phyloP scores from a whole-genome alignment of 2,329 filamentous ascomycete species.

The Trichoderma afroharzianum region DNA sequence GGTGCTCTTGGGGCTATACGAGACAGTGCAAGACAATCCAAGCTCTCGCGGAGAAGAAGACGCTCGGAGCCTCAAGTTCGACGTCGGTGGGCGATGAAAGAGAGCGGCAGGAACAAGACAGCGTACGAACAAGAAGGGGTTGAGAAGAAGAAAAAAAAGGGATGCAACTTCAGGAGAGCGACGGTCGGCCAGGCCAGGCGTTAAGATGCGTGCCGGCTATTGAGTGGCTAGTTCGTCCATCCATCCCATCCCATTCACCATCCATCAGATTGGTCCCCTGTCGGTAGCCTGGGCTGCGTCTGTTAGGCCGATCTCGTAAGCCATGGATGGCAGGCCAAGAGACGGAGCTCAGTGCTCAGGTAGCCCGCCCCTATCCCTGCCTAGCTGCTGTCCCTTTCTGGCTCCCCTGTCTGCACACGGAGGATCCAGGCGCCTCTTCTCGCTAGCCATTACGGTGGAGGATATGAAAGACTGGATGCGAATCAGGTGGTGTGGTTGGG shows the following conservation, averaged over 20 bases:
- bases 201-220: conserved; percentile 18
- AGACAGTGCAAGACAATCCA: neutral
- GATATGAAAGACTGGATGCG: conserved; percentile 15
- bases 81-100: conserved; percentile 12
- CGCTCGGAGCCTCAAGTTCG: conserved; percentile 2
- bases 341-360: conserved; percentile 17
- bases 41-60: conserved; percentile 7
- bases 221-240: conserved; percentile 15
- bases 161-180: conserved; percentile 16
- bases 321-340: conserved; percentile 17
- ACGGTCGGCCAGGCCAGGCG: conserved; percentile 16
- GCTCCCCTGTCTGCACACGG: conserved; percentile 18
- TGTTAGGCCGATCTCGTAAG: conserved; percentile 21
- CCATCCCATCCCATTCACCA: conserved; percentile 14
- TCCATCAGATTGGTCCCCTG: conserved; percentile 17
- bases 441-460: conserved; percentile 18
- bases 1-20: conserved; percentile 8
- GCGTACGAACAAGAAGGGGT: conserved; percentile 17
- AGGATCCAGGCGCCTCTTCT: conserved; percentile 17
- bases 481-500: conserved; percentile 19
- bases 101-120: conserved; percentile 18
- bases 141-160: conserved; percentile 17
- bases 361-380: conserved; percentile 16
- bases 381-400: conserved; percentile 11
- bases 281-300: conserved; percentile 9